phyloP scores from a whole-genome alignment of 129 eudicot species.

The Solidago caesia region DNA sequence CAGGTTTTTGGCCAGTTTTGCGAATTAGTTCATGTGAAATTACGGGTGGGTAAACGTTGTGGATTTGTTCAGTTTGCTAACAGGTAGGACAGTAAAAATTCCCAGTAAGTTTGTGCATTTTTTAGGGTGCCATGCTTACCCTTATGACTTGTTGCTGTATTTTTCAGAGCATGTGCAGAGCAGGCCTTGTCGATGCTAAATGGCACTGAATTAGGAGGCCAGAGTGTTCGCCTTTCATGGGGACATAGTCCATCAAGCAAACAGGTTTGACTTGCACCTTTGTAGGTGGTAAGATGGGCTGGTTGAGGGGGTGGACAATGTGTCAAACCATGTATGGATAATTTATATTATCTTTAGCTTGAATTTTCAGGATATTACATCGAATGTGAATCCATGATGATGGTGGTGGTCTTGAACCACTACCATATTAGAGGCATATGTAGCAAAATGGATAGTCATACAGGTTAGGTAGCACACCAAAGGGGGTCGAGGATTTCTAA shows the following conservation, averaged over 20 bases:
- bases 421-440: too few species aligned
- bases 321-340: too few species aligned
- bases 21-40: conserved; percentile 85
- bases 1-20: conserved; percentile 81
- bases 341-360: too few species aligned
- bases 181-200: conserved; percentile 70
- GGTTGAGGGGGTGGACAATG: too few species aligned
- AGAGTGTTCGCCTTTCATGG: conserved; percentile 84
- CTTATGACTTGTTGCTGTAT: neutral
- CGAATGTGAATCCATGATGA: too few species aligned
- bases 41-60: conserved; percentile 89
- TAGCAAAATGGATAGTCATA: too few species aligned
- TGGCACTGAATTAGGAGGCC: conserved; percentile 80
- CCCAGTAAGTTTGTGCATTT: too few species aligned
- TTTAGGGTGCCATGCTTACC: neutral
- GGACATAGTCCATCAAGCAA: conserved; percentile 90
- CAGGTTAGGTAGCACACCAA: too few species aligned
- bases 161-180: conserved; percentile 70
- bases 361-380: too few species aligned
- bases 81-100: conserved; percentile 41
- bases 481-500: too few species aligned
- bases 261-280: conserved; percentile 46
- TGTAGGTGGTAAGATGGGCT: too few species aligned
- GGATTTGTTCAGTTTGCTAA: conserved; percentile 94
- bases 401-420: too few species aligned